Percentiles rank a stretch among this genome's conserved stretches.
These are phyloP conservation scores for Suillus brevipes DNA, from an alignment of 768 basidiomycete species.

Conservation along the genomic window DNA sequence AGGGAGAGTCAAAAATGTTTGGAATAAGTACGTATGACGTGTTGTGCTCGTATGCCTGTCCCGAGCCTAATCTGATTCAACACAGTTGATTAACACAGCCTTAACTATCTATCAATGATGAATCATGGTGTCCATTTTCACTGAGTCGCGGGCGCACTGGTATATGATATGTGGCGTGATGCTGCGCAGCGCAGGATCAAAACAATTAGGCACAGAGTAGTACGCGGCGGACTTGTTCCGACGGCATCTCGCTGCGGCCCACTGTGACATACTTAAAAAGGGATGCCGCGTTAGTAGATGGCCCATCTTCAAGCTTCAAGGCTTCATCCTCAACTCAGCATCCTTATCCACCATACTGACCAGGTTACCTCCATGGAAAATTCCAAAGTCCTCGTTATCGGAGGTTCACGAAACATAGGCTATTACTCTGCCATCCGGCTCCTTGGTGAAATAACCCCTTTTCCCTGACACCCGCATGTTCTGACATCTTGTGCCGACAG, in stretches of 20 bases:
- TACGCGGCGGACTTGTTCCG: too few relatives aligned
- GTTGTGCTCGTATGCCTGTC: too few relatives aligned
- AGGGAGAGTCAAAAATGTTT: too few relatives aligned
- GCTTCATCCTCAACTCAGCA: neutral
- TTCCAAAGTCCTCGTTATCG: slow-evolving; percentile 45
- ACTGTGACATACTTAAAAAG: neutral
- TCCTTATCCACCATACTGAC: neutral
- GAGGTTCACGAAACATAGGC: slow-evolving; percentile 59
- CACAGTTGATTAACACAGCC: too few relatives aligned
- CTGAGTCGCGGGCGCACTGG: too few relatives aligned
- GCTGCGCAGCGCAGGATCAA: too few relatives aligned
- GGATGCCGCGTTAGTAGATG: neutral
- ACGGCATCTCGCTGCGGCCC: too few relatives aligned
- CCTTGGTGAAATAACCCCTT: slow-evolving; percentile 38
- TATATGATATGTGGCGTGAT: too few relatives aligned
- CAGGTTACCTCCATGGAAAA: slow-evolving; percentile 3
- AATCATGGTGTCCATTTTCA: too few relatives aligned
- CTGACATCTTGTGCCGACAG: slow-evolving; percentile 34
- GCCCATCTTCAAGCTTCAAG: neutral
- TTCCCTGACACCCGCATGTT: neutral
- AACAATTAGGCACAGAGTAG: too few relatives aligned
- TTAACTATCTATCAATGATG: too few relatives aligned
- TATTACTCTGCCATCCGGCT: slow-evolving; percentile 50
- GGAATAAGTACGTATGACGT: neutral
- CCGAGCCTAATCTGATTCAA: too few relatives aligned